Evolutionary conservation across 108 stramenopile genomes (phyloP).

Genomic region (Parietichytrium sp.): DNA sequence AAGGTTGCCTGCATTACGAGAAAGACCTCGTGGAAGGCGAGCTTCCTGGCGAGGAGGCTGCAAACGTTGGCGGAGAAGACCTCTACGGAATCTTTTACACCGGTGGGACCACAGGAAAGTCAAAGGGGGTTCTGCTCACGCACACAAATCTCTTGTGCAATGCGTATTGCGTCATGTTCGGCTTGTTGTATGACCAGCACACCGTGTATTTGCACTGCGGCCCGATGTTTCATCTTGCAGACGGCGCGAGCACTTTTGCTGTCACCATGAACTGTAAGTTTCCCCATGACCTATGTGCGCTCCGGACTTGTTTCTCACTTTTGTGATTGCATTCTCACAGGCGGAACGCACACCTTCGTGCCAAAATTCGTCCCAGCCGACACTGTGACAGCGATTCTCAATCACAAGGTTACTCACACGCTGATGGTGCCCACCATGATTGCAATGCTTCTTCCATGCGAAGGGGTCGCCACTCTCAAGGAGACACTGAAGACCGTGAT

Average conservation of each 20-base stretch:
- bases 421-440: neutral
- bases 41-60: neutral
- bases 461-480: no score
- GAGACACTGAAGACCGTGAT: neutral
- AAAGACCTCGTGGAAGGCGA: neutral
- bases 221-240: neutral
- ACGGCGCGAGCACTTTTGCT: neutral
- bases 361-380: neutral
- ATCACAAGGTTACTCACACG: neutral
- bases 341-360: neutral
- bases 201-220: neutral
- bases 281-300: no score
- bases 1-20: neutral
- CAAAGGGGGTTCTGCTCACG: conserved; percentile 95
- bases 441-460: neutral
- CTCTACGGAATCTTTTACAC: conserved; percentile 88
- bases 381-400: neutral
- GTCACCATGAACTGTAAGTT: neutral
- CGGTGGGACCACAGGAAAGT: conserved; percentile 85
- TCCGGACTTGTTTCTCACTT: no score
- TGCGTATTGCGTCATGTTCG: neutral
- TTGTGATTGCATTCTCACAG: no score
- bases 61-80: conserved; percentile 64
- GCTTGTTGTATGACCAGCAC: neutral
- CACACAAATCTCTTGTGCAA: conserved; percentile 77